These are phyloP conservation scores for Diaporthe ilicicola DNA, from an alignment of 2,329 filamentous ascomycete genomes.

Conservation along the genomic window DNA sequence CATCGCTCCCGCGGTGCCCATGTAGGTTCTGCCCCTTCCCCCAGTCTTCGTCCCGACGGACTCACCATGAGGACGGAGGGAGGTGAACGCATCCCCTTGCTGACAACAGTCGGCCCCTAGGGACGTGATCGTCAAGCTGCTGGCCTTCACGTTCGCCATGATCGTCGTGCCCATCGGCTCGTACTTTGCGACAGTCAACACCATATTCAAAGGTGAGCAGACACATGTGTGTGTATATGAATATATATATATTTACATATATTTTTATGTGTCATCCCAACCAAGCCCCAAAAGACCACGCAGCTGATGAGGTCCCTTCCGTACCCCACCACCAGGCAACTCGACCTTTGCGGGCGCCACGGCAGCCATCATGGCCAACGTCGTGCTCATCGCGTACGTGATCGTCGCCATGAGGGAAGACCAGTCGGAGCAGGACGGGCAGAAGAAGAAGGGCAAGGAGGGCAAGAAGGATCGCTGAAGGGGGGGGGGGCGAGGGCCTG, in stretches of 20 bases:
- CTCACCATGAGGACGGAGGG: not conserved
- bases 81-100: slow-evolving; percentile 13
- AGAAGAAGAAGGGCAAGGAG: slow-evolving; percentile 51
- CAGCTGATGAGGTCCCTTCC: not conserved
- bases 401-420: slow-evolving; percentile 93
- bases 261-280: not conserved
- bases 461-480: slow-evolving; percentile 59
- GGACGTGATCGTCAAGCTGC: slow-evolving; percentile 87
- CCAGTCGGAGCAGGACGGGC: slow-evolving; percentile 55
- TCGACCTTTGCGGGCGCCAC: slow-evolving; percentile 85
- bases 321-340: slow-evolving; percentile 64
- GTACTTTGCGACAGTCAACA: slow-evolving; percentile 84
- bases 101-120: slow-evolving; percentile 51
- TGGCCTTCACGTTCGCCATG: slow-evolving; percentile 93
- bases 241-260: not conserved
- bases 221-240: slow-evolving; percentile 37
- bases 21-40: slow-evolving; percentile 60
- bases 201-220: slow-evolving; percentile 75
- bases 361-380: slow-evolving; percentile 89
- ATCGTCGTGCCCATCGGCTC: slow-evolving; percentile 84
- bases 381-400: slow-evolving; percentile 90
- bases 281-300: too few relatives aligned
- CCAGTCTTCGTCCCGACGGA: slow-evolving; percentile 15
- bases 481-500: slow-evolving; percentile 15
- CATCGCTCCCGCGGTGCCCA: slow-evolving; percentile 84